Evolutionary conservation across 208 protist species (phyloP).

Genomic region (Crithidia fasciculata): DNA sequence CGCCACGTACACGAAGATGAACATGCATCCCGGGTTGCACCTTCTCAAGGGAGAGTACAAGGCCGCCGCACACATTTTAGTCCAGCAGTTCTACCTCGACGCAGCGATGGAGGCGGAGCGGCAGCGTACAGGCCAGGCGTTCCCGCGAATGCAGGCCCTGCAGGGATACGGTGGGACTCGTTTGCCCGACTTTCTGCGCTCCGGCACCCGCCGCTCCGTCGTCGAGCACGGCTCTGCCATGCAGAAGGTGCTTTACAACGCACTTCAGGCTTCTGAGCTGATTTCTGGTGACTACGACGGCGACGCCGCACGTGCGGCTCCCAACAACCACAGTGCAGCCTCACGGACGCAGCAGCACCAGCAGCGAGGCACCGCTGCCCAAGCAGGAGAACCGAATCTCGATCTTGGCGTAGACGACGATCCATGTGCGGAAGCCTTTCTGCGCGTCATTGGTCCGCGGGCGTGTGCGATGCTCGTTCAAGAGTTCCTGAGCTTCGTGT

Average conservation of each 20-base stretch:
- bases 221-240: constrained; percentile 74
- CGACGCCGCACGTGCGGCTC: background rate
- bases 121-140: constrained; percentile 50
- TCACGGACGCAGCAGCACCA: background rate
- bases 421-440: constrained; percentile 84
- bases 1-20: constrained; percentile 77
- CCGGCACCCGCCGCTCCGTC: constrained; percentile 49
- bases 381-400: background rate
- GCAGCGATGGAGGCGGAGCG: constrained; percentile 69
- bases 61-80: constrained; percentile 83
- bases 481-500: constrained; percentile 88
- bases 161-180: constrained; percentile 48
- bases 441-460: constrained; percentile 73
- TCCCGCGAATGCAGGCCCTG: constrained; percentile 45
- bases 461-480: constrained; percentile 79
- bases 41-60: constrained; percentile 83
- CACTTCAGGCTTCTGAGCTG: constrained; percentile 68
- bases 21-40: constrained; percentile 88
- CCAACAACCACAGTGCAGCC: too few species aligned
- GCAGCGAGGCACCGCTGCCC: background rate
- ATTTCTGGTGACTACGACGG: constrained; percentile 39
- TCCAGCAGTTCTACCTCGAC: constrained; percentile 90
- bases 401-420: constrained; percentile 38
- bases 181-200: constrained; percentile 52
- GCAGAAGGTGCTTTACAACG: constrained; percentile 79